Evolutionary conservation across 2,329 filamentous ascomycete genomes (phyloP).

Genomic region (Botrytis squamosa): DNA sequence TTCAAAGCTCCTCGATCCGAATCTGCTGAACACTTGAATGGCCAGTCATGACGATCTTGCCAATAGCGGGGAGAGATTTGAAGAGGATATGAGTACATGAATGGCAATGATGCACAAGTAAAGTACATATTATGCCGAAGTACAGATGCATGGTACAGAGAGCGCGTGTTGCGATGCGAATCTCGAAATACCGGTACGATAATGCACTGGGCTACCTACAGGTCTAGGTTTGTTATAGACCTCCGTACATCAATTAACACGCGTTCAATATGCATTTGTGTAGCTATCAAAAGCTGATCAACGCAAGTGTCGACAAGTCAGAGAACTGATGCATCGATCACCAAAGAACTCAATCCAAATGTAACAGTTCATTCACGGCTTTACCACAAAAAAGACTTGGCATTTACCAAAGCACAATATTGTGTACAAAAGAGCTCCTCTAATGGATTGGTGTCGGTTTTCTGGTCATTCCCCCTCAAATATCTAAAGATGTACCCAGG

Average conservation of each 20-base stretch:
- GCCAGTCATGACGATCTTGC: neutral
- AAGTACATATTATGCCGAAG: slow-evolving; percentile 1
- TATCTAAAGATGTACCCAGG: neutral
- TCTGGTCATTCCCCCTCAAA: neutral
- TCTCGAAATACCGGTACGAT: slow-evolving; percentile 14
- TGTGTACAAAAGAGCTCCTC: neutral
- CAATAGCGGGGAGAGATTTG: neutral
- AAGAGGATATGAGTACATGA: neutral
- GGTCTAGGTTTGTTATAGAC: neutral
- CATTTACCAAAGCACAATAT: neutral
- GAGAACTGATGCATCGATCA: slow-evolving; percentile 7
- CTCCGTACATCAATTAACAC: slow-evolving; percentile 6
- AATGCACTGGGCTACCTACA: slow-evolving; percentile 12
- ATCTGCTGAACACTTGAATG: neutral
- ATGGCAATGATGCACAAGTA: slow-evolving; percentile 2
- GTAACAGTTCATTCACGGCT: neutral
- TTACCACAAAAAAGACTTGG: neutral
- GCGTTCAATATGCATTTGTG: slow-evolving; percentile 17
- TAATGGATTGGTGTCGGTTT: neutral
- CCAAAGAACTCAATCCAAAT: neutral
- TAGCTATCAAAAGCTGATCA: slow-evolving; percentile 1
- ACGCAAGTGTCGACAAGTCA: slow-evolving; percentile 8
- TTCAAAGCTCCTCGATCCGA: neutral
- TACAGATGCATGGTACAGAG: slow-evolving; percentile 6
- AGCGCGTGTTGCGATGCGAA: slow-evolving; percentile 1